phyloP scores from a whole-genome alignment of 2,329 filamentous ascomycete species.

The Diplodia seriata region DNA sequence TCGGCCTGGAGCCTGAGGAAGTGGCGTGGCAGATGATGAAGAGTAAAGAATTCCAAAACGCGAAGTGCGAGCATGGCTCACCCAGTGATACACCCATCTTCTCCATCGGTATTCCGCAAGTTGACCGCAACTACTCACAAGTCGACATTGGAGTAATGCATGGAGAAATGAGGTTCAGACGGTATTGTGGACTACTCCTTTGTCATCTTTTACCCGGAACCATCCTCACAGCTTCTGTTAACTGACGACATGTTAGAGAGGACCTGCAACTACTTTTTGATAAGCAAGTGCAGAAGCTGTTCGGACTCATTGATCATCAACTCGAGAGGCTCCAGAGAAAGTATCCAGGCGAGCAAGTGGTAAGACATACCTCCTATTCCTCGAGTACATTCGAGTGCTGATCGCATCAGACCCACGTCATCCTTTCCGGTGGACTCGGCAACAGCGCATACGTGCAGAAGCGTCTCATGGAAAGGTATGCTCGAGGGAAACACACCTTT shows the following conservation, averaged over 20 bases:
- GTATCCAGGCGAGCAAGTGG: constrained; percentile 41
- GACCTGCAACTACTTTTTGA: constrained; percentile 47
- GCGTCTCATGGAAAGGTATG: constrained; percentile 45
- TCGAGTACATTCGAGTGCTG: background rate
- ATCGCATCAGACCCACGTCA: constrained; percentile 40
- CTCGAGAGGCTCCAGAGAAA: constrained; percentile 42
- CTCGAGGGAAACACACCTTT: constrained; percentile 35
- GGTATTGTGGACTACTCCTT: constrained; percentile 30
- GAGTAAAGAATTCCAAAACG: constrained; percentile 48
- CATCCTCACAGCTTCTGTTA: too few species aligned
- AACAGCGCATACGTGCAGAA: constrained; percentile 53
- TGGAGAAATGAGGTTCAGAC: constrained; percentile 46
- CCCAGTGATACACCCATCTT: constrained; percentile 48
- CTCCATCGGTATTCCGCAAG: constrained; percentile 45
- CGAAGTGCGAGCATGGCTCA: constrained; percentile 51
- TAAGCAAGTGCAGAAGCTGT: constrained; percentile 46
- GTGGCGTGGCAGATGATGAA: constrained; percentile 53
- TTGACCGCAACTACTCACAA: constrained; percentile 45
- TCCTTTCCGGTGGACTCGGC: constrained; percentile 54
- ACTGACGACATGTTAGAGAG: constrained; percentile 33
- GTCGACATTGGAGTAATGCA: constrained; percentile 42
- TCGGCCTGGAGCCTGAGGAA: constrained; percentile 44
- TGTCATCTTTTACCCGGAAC: too few species aligned
- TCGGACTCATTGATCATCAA: constrained; percentile 46
- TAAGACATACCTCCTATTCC: constrained; percentile 11